Percentiles rank a stretch among this genome's conserved stretches.
These are phyloP conservation scores for Auriscalpium orientale DNA, from an alignment of 768 basidiomycete genomes.

Conservation along the genomic window DNA sequence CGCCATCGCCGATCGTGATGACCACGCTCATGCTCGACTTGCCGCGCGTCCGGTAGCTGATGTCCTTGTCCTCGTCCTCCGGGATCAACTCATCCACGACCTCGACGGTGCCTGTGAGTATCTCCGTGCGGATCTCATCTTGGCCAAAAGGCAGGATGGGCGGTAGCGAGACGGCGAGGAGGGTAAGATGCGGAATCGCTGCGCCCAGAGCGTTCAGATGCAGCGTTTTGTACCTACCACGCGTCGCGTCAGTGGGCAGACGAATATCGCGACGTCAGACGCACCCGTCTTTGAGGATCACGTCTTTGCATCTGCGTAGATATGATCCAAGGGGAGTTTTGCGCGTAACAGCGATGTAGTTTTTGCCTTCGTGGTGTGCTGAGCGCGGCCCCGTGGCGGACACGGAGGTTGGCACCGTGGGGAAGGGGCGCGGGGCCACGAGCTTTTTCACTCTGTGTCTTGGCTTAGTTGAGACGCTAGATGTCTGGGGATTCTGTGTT, in stretches of 20 bases:
- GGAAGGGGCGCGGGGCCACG: constrained; percentile 66
- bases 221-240: constrained; percentile 58
- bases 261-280: constrained; percentile 12
- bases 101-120: constrained; percentile 63
- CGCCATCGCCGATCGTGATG: constrained; percentile 58
- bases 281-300: constrained; percentile 67
- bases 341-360: constrained; percentile 72
- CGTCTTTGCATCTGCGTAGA: constrained; percentile 67
- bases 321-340: constrained; percentile 68
- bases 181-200: constrained; percentile 75
- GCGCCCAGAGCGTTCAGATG: constrained; percentile 82
- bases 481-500: background rate
- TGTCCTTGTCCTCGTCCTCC: constrained; percentile 65
- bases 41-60: constrained; percentile 50
- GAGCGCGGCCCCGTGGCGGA: constrained; percentile 78
- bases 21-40: constrained; percentile 61
- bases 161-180: constrained; percentile 63
- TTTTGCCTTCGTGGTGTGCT: constrained; percentile 72
- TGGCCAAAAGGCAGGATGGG: constrained; percentile 58
- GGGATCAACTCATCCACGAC: constrained; percentile 77
- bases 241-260: background rate
- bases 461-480: background rate
- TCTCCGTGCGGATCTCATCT: constrained; percentile 54
- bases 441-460: constrained; percentile 51
- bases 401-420: constrained; percentile 65